These are phyloP conservation scores for Linanthus parryae DNA, from an alignment of 148 eudicot species.

Conservation along the genomic window DNA sequence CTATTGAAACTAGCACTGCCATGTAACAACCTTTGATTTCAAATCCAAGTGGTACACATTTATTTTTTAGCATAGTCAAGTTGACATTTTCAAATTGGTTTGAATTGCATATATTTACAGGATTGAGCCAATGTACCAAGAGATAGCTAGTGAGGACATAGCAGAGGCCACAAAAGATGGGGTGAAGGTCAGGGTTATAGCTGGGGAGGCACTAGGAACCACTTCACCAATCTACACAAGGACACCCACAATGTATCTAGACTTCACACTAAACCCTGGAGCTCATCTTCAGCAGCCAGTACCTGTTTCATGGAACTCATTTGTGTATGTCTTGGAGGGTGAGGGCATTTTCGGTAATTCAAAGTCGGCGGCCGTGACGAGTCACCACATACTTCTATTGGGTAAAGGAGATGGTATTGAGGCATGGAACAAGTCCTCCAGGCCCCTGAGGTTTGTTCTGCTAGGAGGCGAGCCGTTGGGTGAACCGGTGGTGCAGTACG, in stretches of 20 bases:
- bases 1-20: too few relatives aligned
- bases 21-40: too few relatives aligned
- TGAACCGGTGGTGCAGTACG: constrained; percentile 66
- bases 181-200: constrained; percentile 60
- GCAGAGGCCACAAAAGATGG: constrained; percentile 49
- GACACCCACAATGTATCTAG: constrained; percentile 78
- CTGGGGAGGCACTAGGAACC: constrained; percentile 74
- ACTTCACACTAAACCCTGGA: constrained; percentile 68
- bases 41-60: too few relatives aligned
- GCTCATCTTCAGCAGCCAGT: constrained; percentile 51
- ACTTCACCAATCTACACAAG: constrained; percentile 55
- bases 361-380: constrained; percentile 22
- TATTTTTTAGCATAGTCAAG: too few relatives aligned
- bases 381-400: constrained; percentile 61
- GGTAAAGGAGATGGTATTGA: constrained; percentile 61
- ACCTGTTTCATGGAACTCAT: constrained; percentile 60
- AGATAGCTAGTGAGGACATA: constrained; percentile 51
- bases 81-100: too few relatives aligned
- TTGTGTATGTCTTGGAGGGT: constrained; percentile 68
- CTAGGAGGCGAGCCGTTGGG: constrained; percentile 86
- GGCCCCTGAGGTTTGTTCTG: constrained; percentile 44
- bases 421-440: constrained; percentile 51
- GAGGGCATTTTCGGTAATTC: constrained; percentile 74
- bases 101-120: constrained; percentile 28
- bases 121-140: constrained; percentile 89